Evolutionary conservation across 306 rosid species (phyloP).

Genomic region (Pterocarpus santalinus): DNA sequence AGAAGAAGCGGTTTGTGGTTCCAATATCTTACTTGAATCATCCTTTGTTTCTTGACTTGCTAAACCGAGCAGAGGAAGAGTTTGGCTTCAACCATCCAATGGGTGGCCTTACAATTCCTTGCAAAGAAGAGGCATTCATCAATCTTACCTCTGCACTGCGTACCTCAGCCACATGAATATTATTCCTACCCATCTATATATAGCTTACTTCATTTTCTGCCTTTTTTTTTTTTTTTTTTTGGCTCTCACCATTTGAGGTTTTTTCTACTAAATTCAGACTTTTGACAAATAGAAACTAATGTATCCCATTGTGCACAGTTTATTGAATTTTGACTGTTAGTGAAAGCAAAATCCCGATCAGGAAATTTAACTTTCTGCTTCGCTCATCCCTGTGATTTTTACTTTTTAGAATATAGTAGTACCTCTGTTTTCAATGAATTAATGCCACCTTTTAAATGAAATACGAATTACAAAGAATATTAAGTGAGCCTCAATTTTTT

Average conservation of each 20-base stretch:
- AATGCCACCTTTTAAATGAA: too few relatives aligned
- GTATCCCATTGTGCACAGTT: not conserved
- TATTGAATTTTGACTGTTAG: not conserved
- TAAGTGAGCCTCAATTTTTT: too few relatives aligned
- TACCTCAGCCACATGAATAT: conserved; percentile 31
- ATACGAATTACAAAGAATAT: too few relatives aligned
- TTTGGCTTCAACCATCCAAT: conserved; percentile 74
- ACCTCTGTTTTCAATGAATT: too few relatives aligned
- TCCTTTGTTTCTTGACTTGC: conserved; percentile 67
- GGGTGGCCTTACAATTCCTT: conserved; percentile 82
- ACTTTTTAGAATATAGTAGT: too few relatives aligned
- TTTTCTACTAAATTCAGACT: not conserved
- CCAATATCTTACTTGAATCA: conserved; percentile 75
- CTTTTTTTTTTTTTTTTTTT: not conserved
- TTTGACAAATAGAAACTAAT: not conserved
- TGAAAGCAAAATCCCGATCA: not conserved
- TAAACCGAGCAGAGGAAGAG: conserved; percentile 73
- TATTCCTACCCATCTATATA: not conserved
- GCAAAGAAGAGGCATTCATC: conserved; percentile 76
- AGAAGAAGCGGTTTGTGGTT: conserved; percentile 71
- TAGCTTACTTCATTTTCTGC: not conserved
- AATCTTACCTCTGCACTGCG: conserved; percentile 67
- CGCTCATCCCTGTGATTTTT: too few relatives aligned
- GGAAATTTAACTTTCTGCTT: not conserved
- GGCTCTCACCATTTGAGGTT: not conserved